Base-by-base conservation (phyloP, 2,329 filamentous ascomycete species). In the Epichloe glyceriae region DNA sequence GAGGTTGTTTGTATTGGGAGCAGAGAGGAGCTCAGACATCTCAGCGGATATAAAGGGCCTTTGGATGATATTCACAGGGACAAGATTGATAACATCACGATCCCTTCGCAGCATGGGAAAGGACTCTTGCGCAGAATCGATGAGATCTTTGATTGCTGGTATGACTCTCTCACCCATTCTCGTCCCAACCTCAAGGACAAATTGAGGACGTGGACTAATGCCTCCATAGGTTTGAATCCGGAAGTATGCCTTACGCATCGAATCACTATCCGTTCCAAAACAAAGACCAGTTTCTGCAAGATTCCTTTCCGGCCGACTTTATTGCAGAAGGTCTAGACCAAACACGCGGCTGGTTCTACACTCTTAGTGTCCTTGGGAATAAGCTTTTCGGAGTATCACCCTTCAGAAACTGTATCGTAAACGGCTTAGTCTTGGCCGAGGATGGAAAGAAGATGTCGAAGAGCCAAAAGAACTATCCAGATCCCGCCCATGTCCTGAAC, bases 361-460 rank as follows among this genome's bases (percentile, higher is more conserved):
- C 59, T 2, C 54, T 62, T 4, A 57, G 54, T 10, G 57, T 62
- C 33, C 53, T 62, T 10, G 57, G 57, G 3, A 59, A 59, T 51
- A 54, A 58, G 48, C 54, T 62, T 11, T 60, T 61, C 46, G 49
- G 53, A 42, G 54, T 52, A 11, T 61, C 56, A 1, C 60, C 60
- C 19, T 62, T 62, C 55, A 56, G 57, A 50, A 62, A 61, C 51
- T 57, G 54, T 30, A 54, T 61, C 35, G 59, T 61, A n/a, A 62
- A 61, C 30, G 56, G 59, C 10, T 58, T 62, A 26, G 58, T 62
- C 4, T 51, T 62, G 10, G 60, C 60, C 10, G 60, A 60, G 47
- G 58, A 61, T 19, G 59, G 60, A 10, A 62, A 61, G 55, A 60
- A 62, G 47, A 62, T 62, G 60, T 58, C 60, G 10, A 62, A 61